These are phyloP conservation scores for Xylariaceae sp. DNA, from an alignment of 2,329 filamentous ascomycete genomes.

Conservation along the genomic window DNA sequence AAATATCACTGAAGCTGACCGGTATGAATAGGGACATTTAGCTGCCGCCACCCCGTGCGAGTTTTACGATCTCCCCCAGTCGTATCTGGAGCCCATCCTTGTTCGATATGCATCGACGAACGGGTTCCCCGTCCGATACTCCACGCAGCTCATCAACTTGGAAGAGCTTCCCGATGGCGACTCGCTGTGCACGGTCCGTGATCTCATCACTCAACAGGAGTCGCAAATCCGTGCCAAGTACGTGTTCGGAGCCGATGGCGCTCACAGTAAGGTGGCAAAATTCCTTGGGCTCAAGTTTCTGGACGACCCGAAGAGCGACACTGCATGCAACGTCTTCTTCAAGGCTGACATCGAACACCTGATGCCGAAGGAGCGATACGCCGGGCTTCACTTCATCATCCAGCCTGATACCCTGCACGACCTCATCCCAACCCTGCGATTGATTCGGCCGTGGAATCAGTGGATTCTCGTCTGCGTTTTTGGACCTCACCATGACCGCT, in stretches of 20 bases:
- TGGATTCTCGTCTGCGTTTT: slow-evolving; percentile 48
- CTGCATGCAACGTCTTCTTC: slow-evolving; percentile 39
- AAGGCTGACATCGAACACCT: slow-evolving; percentile 45
- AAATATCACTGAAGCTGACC: background rate
- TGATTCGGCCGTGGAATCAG: slow-evolving; percentile 55
- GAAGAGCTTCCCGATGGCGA: slow-evolving; percentile 15
- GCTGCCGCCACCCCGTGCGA: slow-evolving; percentile 39
- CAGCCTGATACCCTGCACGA: slow-evolving; percentile 44
- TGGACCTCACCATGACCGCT: slow-evolving; percentile 12
- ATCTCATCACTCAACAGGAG: slow-evolving; percentile 38
- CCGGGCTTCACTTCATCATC: slow-evolving; percentile 52
- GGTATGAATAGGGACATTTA: slow-evolving; percentile 38
- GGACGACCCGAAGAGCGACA: slow-evolving; percentile 32
- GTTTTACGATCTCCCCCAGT: slow-evolving; percentile 41
- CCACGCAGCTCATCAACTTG: slow-evolving; percentile 35
- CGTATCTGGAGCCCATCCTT: slow-evolving; percentile 40
- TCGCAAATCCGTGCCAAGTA: slow-evolving; percentile 44
- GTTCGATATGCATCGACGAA: slow-evolving; percentile 35
- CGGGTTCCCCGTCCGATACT: slow-evolving; percentile 38
- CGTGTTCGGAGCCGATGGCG: slow-evolving; percentile 55
- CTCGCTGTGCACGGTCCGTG: slow-evolving; percentile 29
- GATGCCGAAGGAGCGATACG: slow-evolving; percentile 41
- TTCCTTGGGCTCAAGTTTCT: slow-evolving; percentile 35
- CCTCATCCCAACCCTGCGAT: slow-evolving; percentile 41
- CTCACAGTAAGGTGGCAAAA: slow-evolving; percentile 36